These are phyloP conservation scores for Cryphonectria japonica DNA, from an alignment of 2,329 filamentous ascomycete species.

Conservation along the genomic window DNA sequence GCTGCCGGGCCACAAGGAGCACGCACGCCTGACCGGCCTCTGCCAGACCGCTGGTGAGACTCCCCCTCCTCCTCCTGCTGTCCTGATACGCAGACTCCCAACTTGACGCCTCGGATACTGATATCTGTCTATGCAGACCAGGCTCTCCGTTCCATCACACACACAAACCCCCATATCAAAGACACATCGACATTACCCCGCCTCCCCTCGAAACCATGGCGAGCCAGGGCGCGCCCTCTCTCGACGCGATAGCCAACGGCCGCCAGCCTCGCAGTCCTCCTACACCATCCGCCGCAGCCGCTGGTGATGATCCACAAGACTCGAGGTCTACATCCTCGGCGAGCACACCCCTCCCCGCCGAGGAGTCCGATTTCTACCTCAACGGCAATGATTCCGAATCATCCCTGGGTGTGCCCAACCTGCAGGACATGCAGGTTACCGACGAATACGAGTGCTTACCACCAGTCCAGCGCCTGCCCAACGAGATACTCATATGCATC, in stretches of 20 bases:
- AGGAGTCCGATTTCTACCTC: conserved; percentile 93
- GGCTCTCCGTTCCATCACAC: neutral
- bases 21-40: neutral
- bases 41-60: neutral
- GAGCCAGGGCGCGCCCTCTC: conserved; percentile 35
- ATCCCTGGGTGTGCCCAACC: conserved; percentile 79
- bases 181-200: conserved; percentile 3
- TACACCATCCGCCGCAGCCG: conserved; percentile 25
- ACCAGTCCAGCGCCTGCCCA: conserved; percentile 85
- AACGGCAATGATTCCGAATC: conserved; percentile 91
- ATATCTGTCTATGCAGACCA: neutral
- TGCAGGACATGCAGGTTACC: conserved; percentile 73
- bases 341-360: conserved; percentile 73
- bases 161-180: neutral
- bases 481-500: conserved; percentile 91
- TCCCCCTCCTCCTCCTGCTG: neutral
- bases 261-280: conserved; percentile 18
- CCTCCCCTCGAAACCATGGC: conserved; percentile 30
- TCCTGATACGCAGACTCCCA: neutral
- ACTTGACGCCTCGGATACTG: neutral
- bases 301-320: conserved; percentile 50
- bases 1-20: neutral
- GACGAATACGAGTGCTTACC: conserved; percentile 70
- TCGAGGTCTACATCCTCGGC: conserved; percentile 69
- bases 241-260: conserved; percentile 35